These are phyloP conservation scores for Zygoascus biomembranicola DNA, from an alignment of 805 yeast species.

Conservation along the genomic window DNA sequence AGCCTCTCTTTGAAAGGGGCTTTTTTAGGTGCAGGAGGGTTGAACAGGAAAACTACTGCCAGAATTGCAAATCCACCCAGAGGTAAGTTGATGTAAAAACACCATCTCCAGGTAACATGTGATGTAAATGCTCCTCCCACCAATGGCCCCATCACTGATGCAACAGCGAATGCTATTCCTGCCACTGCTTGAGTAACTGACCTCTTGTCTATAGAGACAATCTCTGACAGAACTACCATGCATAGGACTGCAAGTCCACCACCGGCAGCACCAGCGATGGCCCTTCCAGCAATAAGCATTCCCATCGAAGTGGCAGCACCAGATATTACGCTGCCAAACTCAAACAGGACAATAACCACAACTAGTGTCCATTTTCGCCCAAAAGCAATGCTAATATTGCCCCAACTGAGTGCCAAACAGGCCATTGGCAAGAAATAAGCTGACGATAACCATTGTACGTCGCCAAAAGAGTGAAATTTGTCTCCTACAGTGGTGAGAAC, in stretches of 20 bases:
- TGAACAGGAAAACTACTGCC: slow-evolving; percentile 12
- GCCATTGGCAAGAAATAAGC: slow-evolving; percentile 59
- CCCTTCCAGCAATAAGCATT: slow-evolving; percentile 63
- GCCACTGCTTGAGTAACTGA: slow-evolving; percentile 73
- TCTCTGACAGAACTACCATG: slow-evolving; percentile 67
- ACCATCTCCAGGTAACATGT: slow-evolving; percentile 41
- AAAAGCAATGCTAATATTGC: slow-evolving; percentile 33
- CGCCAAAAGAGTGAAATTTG: slow-evolving; percentile 42
- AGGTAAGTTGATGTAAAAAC: slow-evolving; percentile 42
- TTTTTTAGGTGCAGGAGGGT: not conserved
- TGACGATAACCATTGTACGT: slow-evolving; percentile 45
- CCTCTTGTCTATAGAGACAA: slow-evolving; percentile 65
- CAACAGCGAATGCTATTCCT: slow-evolving; percentile 20
- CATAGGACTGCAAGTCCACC: slow-evolving; percentile 74
- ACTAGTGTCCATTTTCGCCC: slow-evolving; percentile 34
- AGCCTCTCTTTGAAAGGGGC: not conserved
- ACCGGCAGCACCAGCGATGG: slow-evolving; percentile 80
- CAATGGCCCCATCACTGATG: slow-evolving; percentile 47
- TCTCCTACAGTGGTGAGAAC: slow-evolving; percentile 33
- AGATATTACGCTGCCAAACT: slow-evolving; percentile 35
- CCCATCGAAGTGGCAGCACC: slow-evolving; percentile 40
- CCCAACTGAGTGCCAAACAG: slow-evolving; percentile 50
- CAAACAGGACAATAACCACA: slow-evolving; percentile 33
- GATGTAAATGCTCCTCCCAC: slow-evolving; percentile 42
- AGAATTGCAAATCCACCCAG: slow-evolving; percentile 28